A percentile compares a stretch with the other conserved stretches of the same genome.
Conservation (phyloP, 192 early-diverging fungal species). For the Physocladia obscura region DNA sequence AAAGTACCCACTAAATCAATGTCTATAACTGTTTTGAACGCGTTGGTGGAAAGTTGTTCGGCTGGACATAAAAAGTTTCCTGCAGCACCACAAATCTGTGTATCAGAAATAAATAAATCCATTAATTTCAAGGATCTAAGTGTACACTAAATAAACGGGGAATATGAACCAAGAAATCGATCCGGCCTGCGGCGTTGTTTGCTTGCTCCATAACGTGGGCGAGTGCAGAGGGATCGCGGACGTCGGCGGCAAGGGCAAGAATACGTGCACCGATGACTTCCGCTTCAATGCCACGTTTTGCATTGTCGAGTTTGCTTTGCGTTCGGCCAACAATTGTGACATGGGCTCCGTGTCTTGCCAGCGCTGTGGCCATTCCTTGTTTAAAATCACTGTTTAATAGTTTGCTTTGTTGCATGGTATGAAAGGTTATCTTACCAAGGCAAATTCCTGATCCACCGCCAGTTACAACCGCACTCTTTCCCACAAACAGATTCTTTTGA, state of each 20-base stretch:
- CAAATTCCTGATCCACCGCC: slow-evolving; percentile 42
- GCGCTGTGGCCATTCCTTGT: slow-evolving; percentile 12
- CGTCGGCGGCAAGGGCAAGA: slow-evolving; percentile 60
- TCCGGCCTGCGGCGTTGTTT: slow-evolving; percentile 60
- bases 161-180: slow-evolving; percentile 60
- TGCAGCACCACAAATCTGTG: slow-evolving; percentile 56
- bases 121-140: background rate
- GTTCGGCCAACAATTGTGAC: slow-evolving; percentile 66
- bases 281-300: slow-evolving; percentile 60
- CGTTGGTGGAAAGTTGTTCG: slow-evolving; percentile 65
- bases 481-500: slow-evolving; percentile 48
- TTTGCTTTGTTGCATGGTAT: background rate
- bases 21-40: slow-evolving; percentile 60
- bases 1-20: slow-evolving; percentile 72
- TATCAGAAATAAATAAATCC: background rate
- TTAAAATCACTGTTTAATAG: no score
- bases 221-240: slow-evolving; percentile 59
- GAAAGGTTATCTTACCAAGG: background rate
- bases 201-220: slow-evolving; percentile 59
- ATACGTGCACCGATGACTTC: slow-evolving; percentile 24
- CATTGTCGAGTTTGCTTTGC: slow-evolving; percentile 63
- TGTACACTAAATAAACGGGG: background rate
- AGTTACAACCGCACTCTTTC: slow-evolving; percentile 67
- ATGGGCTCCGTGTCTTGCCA: slow-evolving; percentile 41
- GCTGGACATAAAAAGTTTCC: slow-evolving; percentile 75